phyloP scores from a whole-genome alignment of 1,284 basidiomycete species.

The Cystobasidiaceae sp. region DNA sequence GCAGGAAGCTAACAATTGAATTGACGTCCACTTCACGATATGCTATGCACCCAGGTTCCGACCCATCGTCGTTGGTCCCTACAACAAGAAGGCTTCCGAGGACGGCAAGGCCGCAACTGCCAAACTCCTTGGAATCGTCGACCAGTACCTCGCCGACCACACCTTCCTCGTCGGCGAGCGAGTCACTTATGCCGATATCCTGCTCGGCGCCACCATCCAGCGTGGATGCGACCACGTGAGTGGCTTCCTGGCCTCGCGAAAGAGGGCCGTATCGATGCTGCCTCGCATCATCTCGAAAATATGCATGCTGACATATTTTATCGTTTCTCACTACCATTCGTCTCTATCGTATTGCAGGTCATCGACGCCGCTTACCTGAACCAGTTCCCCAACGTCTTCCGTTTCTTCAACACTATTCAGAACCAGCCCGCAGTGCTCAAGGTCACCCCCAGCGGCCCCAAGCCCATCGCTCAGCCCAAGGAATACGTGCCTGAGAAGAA shows the following conservation, averaged over 20 bases:
- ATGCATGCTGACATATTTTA: no score
- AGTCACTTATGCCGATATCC: slow-evolving; percentile 86
- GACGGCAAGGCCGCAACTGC: slow-evolving; percentile 51
- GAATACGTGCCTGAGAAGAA: slow-evolving; percentile 64
- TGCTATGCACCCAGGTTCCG: slow-evolving; percentile 65
- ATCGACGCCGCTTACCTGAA: slow-evolving; percentile 63
- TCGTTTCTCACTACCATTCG: no score
- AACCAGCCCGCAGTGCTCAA: slow-evolving; percentile 69
- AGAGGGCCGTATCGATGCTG: slow-evolving; percentile 34
- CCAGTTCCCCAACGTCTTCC: slow-evolving; percentile 69
- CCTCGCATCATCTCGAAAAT: neutral
- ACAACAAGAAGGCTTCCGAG: slow-evolving; percentile 56
- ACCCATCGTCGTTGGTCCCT: slow-evolving; percentile 55
- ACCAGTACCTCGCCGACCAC: slow-evolving; percentile 66
- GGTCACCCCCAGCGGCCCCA: slow-evolving; percentile 52
- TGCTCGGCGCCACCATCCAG: slow-evolving; percentile 58
- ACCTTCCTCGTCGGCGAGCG: slow-evolving; percentile 93
- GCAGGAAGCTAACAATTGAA: no score
- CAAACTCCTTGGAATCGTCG: slow-evolving; percentile 56
- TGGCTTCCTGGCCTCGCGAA: slow-evolving; percentile 36
- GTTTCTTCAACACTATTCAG: slow-evolving; percentile 61
- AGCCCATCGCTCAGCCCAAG: slow-evolving; percentile 66
- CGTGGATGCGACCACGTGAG: slow-evolving; percentile 36
- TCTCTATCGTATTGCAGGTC: slow-evolving; percentile 39
- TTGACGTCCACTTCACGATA: no score